Conservation (phyloP, 345 rosid species). For the Citrus inodora region DNA sequence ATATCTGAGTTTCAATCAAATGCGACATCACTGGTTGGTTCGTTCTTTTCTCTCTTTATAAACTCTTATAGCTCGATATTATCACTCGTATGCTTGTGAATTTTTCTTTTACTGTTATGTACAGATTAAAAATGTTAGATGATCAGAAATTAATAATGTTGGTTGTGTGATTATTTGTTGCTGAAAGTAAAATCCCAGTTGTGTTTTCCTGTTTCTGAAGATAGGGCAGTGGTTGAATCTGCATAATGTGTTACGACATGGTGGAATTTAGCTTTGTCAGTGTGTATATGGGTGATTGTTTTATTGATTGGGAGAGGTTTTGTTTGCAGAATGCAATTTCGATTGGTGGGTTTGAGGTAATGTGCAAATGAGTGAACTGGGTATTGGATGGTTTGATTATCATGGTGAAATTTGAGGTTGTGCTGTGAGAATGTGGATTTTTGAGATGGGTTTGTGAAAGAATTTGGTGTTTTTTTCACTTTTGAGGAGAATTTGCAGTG, state of each 20-base stretch:
- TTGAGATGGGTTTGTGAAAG: neutral
- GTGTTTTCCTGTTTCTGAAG: constrained; percentile 10
- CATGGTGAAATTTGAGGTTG: neutral
- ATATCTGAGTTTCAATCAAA: neutral
- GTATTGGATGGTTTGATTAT: neutral
- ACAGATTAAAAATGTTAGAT: neutral
- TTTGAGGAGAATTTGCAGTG: neutral
- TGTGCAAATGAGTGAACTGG: neutral
- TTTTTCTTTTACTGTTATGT: neutral
- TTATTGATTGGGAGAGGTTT: neutral
- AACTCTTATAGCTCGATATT: neutral
- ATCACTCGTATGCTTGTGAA: neutral
- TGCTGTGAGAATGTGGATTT: neutral
- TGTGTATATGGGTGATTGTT: neutral
- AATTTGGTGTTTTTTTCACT: neutral
- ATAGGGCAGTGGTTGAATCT: constrained; percentile 8
- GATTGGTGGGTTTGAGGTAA: neutral
- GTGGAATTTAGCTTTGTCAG: neutral
- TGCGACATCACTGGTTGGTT: constrained; percentile 19
- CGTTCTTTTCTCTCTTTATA: constrained; percentile 12
- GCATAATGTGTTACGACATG: constrained; percentile 15
- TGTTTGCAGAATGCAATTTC: neutral
- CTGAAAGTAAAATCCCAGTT: constrained; percentile 11
- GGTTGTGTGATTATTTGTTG: neutral
- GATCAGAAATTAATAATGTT: neutral